phyloP scores from a whole-genome alignment of 139 green algal species.

The Zygnema circumcarinatum region DNA sequence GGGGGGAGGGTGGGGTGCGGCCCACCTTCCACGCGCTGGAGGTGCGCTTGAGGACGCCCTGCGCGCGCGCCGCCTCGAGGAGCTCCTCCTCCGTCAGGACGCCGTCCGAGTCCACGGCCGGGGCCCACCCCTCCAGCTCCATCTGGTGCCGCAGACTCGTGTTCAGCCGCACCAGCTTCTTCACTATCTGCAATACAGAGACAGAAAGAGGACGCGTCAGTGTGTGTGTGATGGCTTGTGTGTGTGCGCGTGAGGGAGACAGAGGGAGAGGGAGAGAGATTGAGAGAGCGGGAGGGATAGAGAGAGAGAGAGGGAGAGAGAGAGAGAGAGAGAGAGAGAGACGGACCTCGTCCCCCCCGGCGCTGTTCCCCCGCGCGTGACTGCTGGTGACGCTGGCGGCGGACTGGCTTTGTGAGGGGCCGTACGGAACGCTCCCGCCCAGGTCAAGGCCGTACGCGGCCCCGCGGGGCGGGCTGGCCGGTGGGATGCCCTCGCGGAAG shows the following conservation, averaged over 20 bases:
- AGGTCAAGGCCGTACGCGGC: neutral
- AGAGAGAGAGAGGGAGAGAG: neutral
- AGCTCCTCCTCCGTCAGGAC: slow-evolving; percentile 22
- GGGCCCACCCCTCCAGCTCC: slow-evolving; percentile 2
- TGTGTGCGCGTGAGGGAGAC: too few species aligned
- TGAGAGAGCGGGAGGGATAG: too few species aligned
- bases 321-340: neutral
- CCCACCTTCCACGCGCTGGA: neutral
- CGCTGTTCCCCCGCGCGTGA: neutral
- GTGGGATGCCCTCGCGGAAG: neutral
- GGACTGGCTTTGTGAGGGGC: neutral
- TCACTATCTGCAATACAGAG: slow-evolving; percentile 21
- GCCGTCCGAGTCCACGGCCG: neutral
- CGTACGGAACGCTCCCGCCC: neutral
- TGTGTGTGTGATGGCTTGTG: too few species aligned
- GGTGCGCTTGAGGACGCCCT: neutral
- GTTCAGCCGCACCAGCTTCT: slow-evolving; percentile 28
- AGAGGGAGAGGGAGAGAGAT: too few species aligned
- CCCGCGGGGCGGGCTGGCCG: too few species aligned
- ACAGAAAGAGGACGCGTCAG: neutral
- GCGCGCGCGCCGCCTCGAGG: neutral
- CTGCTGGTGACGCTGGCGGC: neutral
- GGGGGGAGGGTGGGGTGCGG: too few species aligned
- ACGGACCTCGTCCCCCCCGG: neutral
- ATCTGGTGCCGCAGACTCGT: neutral